Percentiles rank a stretch among this genome's conserved stretches.
phyloP scores from a whole-genome alignment of 495 filamentous ascomycete species.

The Xylaria curta region DNA sequence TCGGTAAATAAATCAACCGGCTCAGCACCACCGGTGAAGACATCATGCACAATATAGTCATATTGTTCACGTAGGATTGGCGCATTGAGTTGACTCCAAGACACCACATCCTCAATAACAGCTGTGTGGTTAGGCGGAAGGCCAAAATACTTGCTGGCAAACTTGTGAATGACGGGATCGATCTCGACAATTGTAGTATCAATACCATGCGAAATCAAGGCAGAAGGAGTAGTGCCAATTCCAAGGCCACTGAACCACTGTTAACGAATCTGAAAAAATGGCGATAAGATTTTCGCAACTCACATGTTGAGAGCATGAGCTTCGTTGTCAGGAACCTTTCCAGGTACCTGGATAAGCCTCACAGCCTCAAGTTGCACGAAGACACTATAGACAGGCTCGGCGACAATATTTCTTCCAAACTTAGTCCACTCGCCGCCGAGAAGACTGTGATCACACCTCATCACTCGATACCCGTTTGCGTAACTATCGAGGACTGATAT shows the following conservation, averaged over 20 bases:
- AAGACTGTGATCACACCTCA: slow-evolving; percentile 93
- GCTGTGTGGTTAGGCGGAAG: slow-evolving; percentile 79
- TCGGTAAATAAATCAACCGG: slow-evolving; percentile 85
- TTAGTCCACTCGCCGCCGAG: slow-evolving; percentile 92
- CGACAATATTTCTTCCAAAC: slow-evolving; percentile 58
- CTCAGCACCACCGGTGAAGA: slow-evolving; percentile 97
- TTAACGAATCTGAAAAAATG: slow-evolving; percentile 21
- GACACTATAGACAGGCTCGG: slow-evolving; percentile 89
- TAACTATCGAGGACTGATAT: slow-evolving; percentile 83
- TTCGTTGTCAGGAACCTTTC: slow-evolving; percentile 61
- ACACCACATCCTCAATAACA: slow-evolving; percentile 80
- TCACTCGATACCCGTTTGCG: slow-evolving; percentile 73
- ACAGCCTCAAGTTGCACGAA: slow-evolving; percentile 94
- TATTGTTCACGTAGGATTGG: slow-evolving; percentile 55
- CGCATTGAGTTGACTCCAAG: slow-evolving; percentile 67
- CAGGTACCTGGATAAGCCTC: slow-evolving; percentile 69
- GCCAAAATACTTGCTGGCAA: slow-evolving; percentile 81
- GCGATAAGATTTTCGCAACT: slow-evolving; percentile 34
- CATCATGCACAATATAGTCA: slow-evolving; percentile 95
- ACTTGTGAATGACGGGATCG: slow-evolving; percentile 85
- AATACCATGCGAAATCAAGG: slow-evolving; percentile 85
- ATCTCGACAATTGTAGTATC: slow-evolving; percentile 93
- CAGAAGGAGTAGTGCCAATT: slow-evolving; percentile 87
- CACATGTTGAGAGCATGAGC: slow-evolving; percentile 86
- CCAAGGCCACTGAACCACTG: slow-evolving; percentile 73